A percentile compares a stretch with the other conserved stretches of the same genome.
Conservation (phyloP, 495 filamentous ascomycete genomes). For the Viridothelium virens region DNA sequence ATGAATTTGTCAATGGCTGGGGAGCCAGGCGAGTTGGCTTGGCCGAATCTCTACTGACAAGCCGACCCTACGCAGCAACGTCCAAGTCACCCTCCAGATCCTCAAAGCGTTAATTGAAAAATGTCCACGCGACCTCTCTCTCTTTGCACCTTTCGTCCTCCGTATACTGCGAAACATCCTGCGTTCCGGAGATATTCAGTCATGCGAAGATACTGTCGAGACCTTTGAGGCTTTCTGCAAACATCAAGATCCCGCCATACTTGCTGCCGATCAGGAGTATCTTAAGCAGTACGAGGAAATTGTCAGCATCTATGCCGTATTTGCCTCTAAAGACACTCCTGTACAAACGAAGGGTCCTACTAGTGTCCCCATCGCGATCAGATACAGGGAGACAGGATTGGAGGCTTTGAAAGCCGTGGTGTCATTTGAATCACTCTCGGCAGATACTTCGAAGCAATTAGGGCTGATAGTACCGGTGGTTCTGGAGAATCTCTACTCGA, state of each 20-base stretch:
- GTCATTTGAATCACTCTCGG: slow-evolving; percentile 65
- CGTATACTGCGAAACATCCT: slow-evolving; percentile 71
- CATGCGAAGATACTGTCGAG: slow-evolving; percentile 77
- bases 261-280: slow-evolving; percentile 75
- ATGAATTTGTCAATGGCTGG: background rate
- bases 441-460: slow-evolving; percentile 65
- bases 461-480: slow-evolving; percentile 71
- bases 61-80: slow-evolving; percentile 53
- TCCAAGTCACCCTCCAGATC: slow-evolving; percentile 87
- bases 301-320: slow-evolving; percentile 65
- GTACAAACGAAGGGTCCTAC: slow-evolving; percentile 42
- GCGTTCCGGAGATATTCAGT: slow-evolving; percentile 70
- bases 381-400: slow-evolving; percentile 75
- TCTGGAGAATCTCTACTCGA: slow-evolving; percentile 73
- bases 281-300: slow-evolving; percentile 73
- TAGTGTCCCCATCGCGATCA: slow-evolving; percentile 66
- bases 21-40: background rate
- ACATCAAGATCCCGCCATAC: slow-evolving; percentile 67
- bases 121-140: slow-evolving; percentile 75
- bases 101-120: slow-evolving; percentile 85
- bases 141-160: slow-evolving; percentile 74
- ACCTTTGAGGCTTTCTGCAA: slow-evolving; percentile 78
- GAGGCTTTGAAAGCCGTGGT: slow-evolving; percentile 71
- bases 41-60: background rate
- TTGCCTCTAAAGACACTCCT: slow-evolving; percentile 53